These are phyloP conservation scores for Dendrobium chrysotoxum DNA, from an alignment of 106 monocot genomes.

Conservation along the genomic window DNA sequence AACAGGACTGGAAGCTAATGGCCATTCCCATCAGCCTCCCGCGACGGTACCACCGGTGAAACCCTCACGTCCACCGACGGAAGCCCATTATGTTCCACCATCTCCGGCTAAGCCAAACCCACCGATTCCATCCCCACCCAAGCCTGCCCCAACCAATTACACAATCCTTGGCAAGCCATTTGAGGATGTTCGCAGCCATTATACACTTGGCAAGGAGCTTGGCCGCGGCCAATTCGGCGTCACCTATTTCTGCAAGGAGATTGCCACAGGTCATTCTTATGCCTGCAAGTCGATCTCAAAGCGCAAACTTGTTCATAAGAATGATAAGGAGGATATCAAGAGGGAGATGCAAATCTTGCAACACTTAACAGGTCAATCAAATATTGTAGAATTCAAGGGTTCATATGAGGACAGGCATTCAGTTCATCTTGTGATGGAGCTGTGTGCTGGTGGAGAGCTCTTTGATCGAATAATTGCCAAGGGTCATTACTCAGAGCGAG, in stretches of 20 bases:
- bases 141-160: neutral
- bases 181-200: slow-evolving; percentile 26
- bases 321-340: slow-evolving; percentile 29
- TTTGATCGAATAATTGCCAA: slow-evolving; percentile 40
- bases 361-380: slow-evolving; percentile 28
- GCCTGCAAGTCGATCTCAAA: slow-evolving; percentile 40
- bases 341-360: slow-evolving; percentile 40
- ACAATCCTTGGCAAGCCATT: slow-evolving; percentile 27
- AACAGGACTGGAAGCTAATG: slow-evolving; percentile 6
- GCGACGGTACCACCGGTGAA: neutral
- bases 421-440: slow-evolving; percentile 34
- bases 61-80: slow-evolving; percentile 10
- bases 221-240: slow-evolving; percentile 39
- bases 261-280: slow-evolving; percentile 11
- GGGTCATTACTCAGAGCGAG: slow-evolving; percentile 34
- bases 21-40: slow-evolving; percentile 10
- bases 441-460: slow-evolving; percentile 36
- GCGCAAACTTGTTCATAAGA: slow-evolving; percentile 25
- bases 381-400: slow-evolving; percentile 44
- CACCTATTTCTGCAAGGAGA: slow-evolving; percentile 34
- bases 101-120: slow-evolving; percentile 8
- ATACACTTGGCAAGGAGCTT: slow-evolving; percentile 30
- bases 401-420: slow-evolving; percentile 28
- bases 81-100: slow-evolving; percentile 7
- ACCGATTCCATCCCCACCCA: neutral